Conservation (phyloP, 1,284 basidiomycete genomes). For the Microbotryum silenes-acaulis region DNA sequence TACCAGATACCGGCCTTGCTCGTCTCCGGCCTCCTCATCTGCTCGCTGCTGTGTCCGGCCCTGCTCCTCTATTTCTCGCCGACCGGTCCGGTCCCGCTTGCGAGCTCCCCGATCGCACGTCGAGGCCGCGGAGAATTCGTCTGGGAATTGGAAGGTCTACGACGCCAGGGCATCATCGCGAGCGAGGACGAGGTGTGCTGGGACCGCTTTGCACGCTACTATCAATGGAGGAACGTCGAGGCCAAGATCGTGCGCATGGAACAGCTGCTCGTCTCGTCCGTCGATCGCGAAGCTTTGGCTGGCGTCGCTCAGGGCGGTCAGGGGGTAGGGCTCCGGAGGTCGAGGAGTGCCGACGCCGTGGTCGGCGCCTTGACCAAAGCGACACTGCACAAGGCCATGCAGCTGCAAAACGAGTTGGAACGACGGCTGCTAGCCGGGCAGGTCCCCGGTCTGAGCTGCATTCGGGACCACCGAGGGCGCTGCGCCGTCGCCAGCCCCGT, state of each 20-base stretch:
- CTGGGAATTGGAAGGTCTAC: conserved; percentile 28
- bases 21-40: conserved; percentile 88
- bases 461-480: not conserved
- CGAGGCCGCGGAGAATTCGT: conserved; percentile 22
- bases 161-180: conserved; percentile 21
- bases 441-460: conserved; percentile 16
- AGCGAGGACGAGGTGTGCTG: conserved; percentile 35
- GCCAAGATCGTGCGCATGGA: conserved; percentile 70
- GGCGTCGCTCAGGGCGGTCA: conserved; percentile 36
- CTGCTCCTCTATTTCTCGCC: conserved; percentile 68
- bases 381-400: conserved; percentile 22
- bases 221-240: conserved; percentile 14
- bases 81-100: conserved; percentile 15
- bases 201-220: conserved; percentile 56
- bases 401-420: conserved; percentile 26
- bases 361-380: conserved; percentile 25
- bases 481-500: conserved; percentile 46
- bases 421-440: conserved; percentile 6
- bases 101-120: conserved; percentile 14
- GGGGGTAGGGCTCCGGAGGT: not conserved
- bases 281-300: conserved; percentile 41
- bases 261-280: conserved; percentile 59
- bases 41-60: conserved; percentile 87
- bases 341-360: not conserved
- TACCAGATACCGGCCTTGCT: conserved; percentile 90